Conservation (phyloP, 2,329 filamentous ascomycete genomes). For the Aspergillus nomiae region DNA sequence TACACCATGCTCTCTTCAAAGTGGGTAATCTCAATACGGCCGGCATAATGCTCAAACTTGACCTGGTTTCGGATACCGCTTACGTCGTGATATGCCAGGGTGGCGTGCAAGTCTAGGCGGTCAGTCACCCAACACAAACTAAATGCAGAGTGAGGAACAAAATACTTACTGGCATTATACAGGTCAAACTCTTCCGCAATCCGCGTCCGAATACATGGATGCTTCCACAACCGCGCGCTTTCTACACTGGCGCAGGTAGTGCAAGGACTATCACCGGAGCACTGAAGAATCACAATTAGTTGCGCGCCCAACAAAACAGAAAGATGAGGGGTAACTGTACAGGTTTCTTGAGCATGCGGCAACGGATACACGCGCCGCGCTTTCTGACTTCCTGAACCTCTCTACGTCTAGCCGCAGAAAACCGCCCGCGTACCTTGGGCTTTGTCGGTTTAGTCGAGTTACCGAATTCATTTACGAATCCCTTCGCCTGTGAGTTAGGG, state of each 20-base stretch:
- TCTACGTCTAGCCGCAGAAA: conserved; percentile 57
- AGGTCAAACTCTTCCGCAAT: conserved; percentile 61
- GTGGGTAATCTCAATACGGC: conserved; percentile 57
- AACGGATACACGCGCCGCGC: conserved; percentile 62
- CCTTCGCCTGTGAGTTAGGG: conserved; percentile 41
- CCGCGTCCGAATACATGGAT: conserved; percentile 60
- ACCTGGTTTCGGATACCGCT: conserved; percentile 51
- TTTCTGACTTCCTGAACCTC: conserved; percentile 63
- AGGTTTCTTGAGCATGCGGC: conserved; percentile 66
- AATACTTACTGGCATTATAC: conserved; percentile 53
- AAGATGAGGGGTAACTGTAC: conserved; percentile 26
- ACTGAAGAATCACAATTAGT: conserved; percentile 34
- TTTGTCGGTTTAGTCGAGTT: conserved; percentile 46
- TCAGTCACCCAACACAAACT: conserved; percentile 21
- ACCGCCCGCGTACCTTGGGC: conserved; percentile 56
- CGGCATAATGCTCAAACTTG: conserved; percentile 51
- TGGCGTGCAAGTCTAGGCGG: conserved; percentile 49
- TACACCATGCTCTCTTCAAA: conserved; percentile 55
- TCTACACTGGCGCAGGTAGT: conserved; percentile 62
- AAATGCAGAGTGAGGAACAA: neutral
- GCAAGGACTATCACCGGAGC: conserved; percentile 62
- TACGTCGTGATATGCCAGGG: conserved; percentile 55
- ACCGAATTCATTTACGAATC: conserved; percentile 44
- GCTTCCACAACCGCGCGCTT: conserved; percentile 63
- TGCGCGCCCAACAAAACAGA: neutral